Conservation (phyloP, 257 asterid species). For the Solanum corneliomulleri region DNA sequence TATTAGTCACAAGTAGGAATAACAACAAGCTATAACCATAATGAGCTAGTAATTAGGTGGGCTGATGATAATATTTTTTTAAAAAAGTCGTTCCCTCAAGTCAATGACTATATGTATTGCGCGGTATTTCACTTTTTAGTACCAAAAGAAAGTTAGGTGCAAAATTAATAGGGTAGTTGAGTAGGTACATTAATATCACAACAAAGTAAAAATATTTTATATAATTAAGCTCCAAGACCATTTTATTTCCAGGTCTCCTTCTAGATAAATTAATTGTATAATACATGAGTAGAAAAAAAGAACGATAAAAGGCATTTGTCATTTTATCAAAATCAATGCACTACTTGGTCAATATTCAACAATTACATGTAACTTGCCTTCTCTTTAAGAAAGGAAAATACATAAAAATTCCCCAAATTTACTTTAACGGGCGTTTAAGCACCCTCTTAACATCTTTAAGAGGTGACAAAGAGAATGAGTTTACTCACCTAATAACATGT, state of each 20-base stretch:
- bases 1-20: too few species aligned
- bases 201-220: background rate
- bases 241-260: background rate
- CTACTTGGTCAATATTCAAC: background rate
- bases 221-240: too few species aligned
- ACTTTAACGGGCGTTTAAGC: too few species aligned
- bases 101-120: background rate
- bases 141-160: background rate
- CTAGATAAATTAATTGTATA: background rate
- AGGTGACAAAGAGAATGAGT: too few species aligned
- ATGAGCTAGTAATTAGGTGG: too few species aligned
- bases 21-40: too few species aligned
- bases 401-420: too few species aligned
- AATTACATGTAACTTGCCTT: background rate
- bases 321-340: too few species aligned
- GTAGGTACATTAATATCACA: background rate
- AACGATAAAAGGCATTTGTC: too few species aligned
- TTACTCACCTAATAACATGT: too few species aligned
- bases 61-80: background rate
- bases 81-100: background rate
- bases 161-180: background rate
- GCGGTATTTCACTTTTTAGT: background rate
- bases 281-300: background rate
- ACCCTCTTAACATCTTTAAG: too few species aligned
- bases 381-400: too few species aligned